Conservation (phyloP, 176 grass and related monocot genomes). For the Cenchrus fungigraminus region DNA sequence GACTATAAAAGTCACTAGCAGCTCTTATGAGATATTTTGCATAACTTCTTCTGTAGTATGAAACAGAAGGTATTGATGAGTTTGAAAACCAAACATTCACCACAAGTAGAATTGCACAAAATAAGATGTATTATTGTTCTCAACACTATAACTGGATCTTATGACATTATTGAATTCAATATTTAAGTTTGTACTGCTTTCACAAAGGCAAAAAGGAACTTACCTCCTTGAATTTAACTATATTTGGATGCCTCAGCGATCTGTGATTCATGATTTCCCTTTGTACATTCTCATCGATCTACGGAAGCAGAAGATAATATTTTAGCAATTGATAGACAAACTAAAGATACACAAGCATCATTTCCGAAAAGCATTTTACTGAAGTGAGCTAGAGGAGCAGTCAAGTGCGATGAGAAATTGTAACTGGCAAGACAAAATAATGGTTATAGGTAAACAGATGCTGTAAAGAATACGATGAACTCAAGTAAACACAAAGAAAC, state of each 20-base stretch:
- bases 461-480: not conserved
- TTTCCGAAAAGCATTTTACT: not conserved
- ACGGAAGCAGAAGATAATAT: slow-evolving; percentile 23
- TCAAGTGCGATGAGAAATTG: not conserved
- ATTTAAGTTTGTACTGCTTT: slow-evolving; percentile 13
- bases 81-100: not conserved
- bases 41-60: not conserved
- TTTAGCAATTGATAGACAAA: slow-evolving; percentile 12
- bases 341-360: slow-evolving; percentile 24
- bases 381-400: not conserved
- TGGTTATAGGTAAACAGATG: not conserved
- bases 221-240: slow-evolving; percentile 97
- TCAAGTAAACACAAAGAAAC: slow-evolving; percentile 22
- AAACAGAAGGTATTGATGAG: not conserved
- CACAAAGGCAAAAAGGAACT: slow-evolving; percentile 12
- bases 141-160: not conserved
- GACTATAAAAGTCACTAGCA: not conserved
- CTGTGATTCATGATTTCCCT: slow-evolving; percentile 99
- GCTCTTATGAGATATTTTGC: not conserved
- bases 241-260: slow-evolving; percentile 90
- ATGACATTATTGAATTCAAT: not conserved
- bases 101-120: not conserved
- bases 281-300: slow-evolving; percentile 99
- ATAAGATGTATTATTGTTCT: not conserved
- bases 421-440: not conserved